phyloP scores from a whole-genome alignment of 73 alveolate species.

The Symbiodinium pilosum region DNA sequence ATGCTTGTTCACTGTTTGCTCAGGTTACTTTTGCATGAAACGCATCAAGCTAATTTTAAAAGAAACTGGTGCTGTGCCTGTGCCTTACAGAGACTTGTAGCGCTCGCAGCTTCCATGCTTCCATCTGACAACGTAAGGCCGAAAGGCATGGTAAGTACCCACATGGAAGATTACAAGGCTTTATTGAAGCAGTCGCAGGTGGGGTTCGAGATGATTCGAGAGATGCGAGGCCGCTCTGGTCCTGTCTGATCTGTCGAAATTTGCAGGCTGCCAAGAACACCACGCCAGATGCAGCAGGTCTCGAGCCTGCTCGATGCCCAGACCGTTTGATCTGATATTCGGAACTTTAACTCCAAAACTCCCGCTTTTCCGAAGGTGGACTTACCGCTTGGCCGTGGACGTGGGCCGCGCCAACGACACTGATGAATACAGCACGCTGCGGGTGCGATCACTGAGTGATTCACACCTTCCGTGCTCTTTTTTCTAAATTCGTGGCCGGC shows the following conservation, averaged over 20 bases:
- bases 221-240: neutral
- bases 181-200: constrained; percentile 85
- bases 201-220: neutral
- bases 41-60: constrained; percentile 64
- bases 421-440: neutral
- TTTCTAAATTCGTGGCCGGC: too few species aligned
- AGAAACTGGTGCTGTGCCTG: constrained; percentile 83
- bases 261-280: constrained; percentile 69
- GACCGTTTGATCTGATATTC: neutral
- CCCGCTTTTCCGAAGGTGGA: constrained; percentile 22
- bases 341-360: too few species aligned
- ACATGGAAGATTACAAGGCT: constrained; percentile 88
- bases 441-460: constrained; percentile 1
- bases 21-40: constrained; percentile 84
- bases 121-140: too few species aligned
- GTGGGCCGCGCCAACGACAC: constrained; percentile 48
- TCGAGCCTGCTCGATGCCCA: constrained; percentile 26
- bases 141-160: constrained; percentile 59
- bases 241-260: neutral
- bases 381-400: constrained; percentile 72
- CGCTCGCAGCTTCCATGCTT: neutral
- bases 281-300: constrained; percentile 91
- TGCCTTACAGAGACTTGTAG: too few species aligned
- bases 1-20: neutral
- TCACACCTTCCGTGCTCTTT: neutral